Percentiles rank a stretch among this genome's conserved stretches.
Evolutionary conservation across 2,329 filamentous ascomycete genomes (phyloP).

Genomic region (Fusarium falciforme): DNA sequence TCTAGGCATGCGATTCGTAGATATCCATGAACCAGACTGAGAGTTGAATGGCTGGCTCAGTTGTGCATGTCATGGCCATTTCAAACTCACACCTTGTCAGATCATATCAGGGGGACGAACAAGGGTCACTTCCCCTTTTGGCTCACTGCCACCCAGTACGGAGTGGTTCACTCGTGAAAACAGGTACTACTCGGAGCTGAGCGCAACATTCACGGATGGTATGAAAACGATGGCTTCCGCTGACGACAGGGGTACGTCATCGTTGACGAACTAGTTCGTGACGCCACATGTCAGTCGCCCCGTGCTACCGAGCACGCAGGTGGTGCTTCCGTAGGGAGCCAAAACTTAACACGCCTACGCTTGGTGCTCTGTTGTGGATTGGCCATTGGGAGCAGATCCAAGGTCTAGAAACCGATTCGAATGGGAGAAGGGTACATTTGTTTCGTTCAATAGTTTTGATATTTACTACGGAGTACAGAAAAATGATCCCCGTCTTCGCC

Average conservation of each 20-base stretch:
- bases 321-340: too few species aligned
- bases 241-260: not conserved
- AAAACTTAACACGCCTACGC: not conserved
- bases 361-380: not conserved
- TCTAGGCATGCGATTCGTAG: not conserved
- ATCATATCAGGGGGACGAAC: not conserved
- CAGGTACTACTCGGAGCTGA: not conserved
- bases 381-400: not conserved
- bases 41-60: too few species aligned
- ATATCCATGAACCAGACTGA: not conserved
- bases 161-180: not conserved
- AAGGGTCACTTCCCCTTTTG: not conserved
- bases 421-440: too few species aligned
- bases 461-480: too few species aligned
- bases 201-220: not conserved
- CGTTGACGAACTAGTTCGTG: not conserved
- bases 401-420: too few species aligned
- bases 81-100: not conserved
- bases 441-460: too few species aligned
- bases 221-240: not conserved
- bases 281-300: not conserved
- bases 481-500: too few species aligned
- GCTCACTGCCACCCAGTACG: not conserved
- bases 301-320: not conserved
- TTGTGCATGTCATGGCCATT: not conserved